Conservation (phyloP, 2,329 filamentous ascomycete species). For the Dothidotthia symphoricarpi region DNA sequence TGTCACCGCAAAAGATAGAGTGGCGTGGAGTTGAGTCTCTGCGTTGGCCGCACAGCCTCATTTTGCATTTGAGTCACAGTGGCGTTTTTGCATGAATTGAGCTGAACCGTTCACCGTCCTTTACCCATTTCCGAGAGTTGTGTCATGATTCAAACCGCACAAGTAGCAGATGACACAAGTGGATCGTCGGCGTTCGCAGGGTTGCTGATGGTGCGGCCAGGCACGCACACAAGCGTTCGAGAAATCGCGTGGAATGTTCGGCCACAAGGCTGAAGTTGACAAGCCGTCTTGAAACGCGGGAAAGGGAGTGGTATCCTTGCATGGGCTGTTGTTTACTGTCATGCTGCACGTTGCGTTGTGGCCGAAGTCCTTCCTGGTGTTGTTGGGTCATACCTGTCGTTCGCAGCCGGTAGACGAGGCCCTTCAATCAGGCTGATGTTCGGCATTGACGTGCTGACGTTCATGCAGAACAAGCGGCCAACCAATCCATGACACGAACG, state of each 20-base stretch:
- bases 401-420: conserved; percentile 8
- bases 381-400: conserved; percentile 9
- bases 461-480: conserved; percentile 9
- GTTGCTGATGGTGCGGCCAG: conserved; percentile 13
- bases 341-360: neutral
- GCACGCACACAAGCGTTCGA: conserved; percentile 7
- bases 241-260: conserved; percentile 11
- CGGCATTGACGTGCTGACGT: conserved; percentile 18
- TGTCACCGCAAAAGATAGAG: conserved; percentile 16
- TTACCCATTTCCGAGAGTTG: conserved; percentile 15
- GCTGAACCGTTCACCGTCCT: conserved; percentile 21
- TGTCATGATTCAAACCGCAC: neutral
- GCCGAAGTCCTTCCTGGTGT: no score
- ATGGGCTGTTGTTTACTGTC: conserved; percentile 1
- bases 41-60: conserved; percentile 27
- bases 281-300: conserved; percentile 6
- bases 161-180: neutral
- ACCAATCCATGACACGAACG: conserved; percentile 17
- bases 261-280: conserved; percentile 13
- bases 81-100: conserved; percentile 21
- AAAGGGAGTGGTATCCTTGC: conserved; percentile 7
- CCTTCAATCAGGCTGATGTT: conserved; percentile 16
- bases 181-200: conserved; percentile 10
- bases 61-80: conserved; percentile 8
- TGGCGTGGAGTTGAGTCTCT: conserved; percentile 17